Evolutionary conservation across 306 rosid species (phyloP).

Genomic region (Ochetophila trinervis): DNA sequence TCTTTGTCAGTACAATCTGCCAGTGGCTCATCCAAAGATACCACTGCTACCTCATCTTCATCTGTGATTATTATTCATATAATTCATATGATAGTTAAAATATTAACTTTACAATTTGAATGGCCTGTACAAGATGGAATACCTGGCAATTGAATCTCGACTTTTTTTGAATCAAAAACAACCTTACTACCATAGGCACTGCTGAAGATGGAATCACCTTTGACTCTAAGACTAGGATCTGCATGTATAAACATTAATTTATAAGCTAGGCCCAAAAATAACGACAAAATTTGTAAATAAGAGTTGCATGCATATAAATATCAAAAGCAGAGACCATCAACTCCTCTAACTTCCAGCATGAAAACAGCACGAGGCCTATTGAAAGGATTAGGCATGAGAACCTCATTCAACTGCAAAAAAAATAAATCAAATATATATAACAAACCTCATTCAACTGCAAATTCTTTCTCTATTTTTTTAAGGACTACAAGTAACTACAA

Average conservation of each 20-base stretch:
- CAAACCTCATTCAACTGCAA: no score
- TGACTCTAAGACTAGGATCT: slow-evolving; percentile 49
- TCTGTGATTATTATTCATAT: slow-evolving; percentile 37
- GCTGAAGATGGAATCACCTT: slow-evolving; percentile 44
- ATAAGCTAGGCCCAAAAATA: slow-evolving; percentile 4
- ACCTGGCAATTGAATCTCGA: slow-evolving; percentile 79
- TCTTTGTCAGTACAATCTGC: slow-evolving; percentile 51
- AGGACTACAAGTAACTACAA: no score
- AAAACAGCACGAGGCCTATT: slow-evolving; percentile 80
- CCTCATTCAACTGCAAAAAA: slow-evolving; percentile 72
- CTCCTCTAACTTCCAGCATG: slow-evolving; percentile 70
- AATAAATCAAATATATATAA: slow-evolving; percentile 19
- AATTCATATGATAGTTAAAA: not conserved
- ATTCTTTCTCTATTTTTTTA: no score
- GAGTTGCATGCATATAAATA: slow-evolving; percentile 12
- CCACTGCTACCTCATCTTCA: slow-evolving; percentile 58
- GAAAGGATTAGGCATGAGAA: slow-evolving; percentile 88
- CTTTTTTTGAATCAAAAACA: slow-evolving; percentile 42
- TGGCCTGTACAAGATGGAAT: slow-evolving; percentile 13
- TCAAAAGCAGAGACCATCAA: slow-evolving; percentile 49
- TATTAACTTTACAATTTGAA: not conserved
- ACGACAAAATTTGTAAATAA: not conserved
- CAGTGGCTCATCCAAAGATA: slow-evolving; percentile 65
- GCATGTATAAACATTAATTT: slow-evolving; percentile 27
- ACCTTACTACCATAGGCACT: slow-evolving; percentile 39